These are phyloP conservation scores for Fraxinus angustifolia DNA, from an alignment of 305 asterid genomes.

Conservation along the genomic window DNA sequence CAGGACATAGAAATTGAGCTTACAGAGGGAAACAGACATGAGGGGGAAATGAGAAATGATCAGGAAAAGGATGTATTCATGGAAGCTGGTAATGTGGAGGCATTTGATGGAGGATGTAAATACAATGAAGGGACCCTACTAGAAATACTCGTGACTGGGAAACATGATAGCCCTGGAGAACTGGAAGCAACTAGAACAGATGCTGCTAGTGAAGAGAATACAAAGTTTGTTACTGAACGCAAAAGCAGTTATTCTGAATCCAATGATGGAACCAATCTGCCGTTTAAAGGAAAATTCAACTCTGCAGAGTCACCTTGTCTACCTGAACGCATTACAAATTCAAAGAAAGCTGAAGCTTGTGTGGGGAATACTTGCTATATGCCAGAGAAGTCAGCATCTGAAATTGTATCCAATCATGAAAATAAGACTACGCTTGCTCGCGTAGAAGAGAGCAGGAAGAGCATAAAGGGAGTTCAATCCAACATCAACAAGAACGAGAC, in stretches of 20 bases:
- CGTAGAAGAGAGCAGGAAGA: constrained; percentile 32
- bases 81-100: constrained; percentile 32
- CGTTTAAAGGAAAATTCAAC: constrained; percentile 32
- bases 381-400: constrained; percentile 28
- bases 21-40: constrained; percentile 30
- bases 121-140: constrained; percentile 15
- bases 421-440: constrained; percentile 22
- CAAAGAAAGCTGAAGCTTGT: constrained; percentile 30
- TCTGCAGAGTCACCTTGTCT: constrained; percentile 24
- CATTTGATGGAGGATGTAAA: constrained; percentile 29
- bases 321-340: constrained; percentile 27
- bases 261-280: constrained; percentile 29
- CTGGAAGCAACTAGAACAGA: constrained; percentile 30
- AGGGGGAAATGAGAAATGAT: constrained; percentile 28
- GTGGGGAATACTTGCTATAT: constrained; percentile 26
- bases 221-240: constrained; percentile 28
- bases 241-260: constrained; percentile 26
- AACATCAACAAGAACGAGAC: constrained; percentile 30
- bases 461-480: constrained; percentile 33
- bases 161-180: constrained; percentile 29
- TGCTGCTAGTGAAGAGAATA: constrained; percentile 31
- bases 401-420: constrained; percentile 31
- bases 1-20: constrained; percentile 34
- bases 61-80: constrained; percentile 18
- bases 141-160: constrained; percentile 25